Evolutionary conservation across 768 basidiomycete genomes (phyloP).

Genomic region (Collybiopsis luxurians): DNA sequence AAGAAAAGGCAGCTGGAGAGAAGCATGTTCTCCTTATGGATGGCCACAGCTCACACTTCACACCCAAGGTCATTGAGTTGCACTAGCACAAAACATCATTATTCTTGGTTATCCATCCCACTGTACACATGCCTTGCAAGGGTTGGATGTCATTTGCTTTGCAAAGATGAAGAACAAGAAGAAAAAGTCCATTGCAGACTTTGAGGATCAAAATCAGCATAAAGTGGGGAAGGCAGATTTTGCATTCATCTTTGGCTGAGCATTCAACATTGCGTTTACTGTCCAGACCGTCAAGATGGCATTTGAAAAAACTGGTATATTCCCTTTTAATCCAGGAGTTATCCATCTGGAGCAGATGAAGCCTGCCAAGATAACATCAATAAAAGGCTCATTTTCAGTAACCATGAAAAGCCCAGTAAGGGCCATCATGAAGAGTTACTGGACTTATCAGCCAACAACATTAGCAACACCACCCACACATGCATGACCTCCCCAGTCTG

Average conservation of each 20-base stretch:
- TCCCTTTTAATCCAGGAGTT: slow-evolving; percentile 22
- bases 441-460: too few species aligned
- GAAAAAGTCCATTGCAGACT: slow-evolving; percentile 20
- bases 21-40: slow-evolving; percentile 33
- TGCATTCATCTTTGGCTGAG: slow-evolving; percentile 16
- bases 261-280: slow-evolving; percentile 15
- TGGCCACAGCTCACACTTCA: slow-evolving; percentile 41
- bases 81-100: slow-evolving; percentile 30
- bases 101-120: slow-evolving; percentile 38
- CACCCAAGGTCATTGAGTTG: slow-evolving; percentile 29
- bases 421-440: too few species aligned
- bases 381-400: background rate
- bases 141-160: slow-evolving; percentile 44
- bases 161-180: slow-evolving; percentile 32
- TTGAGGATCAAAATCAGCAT: slow-evolving; percentile 18
- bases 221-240: slow-evolving; percentile 30
- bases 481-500: too few species aligned
- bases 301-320: slow-evolving; percentile 21
- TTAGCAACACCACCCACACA: too few species aligned
- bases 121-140: slow-evolving; percentile 39
- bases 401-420: too few species aligned
- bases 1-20: slow-evolving; percentile 29
- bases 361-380: slow-evolving; percentile 20
- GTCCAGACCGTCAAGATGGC: slow-evolving; percentile 17
- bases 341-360: too few species aligned